Base-by-base conservation (phyloP, 2,329 filamentous ascomycete species). In the Mariannaea sp. region DNA sequence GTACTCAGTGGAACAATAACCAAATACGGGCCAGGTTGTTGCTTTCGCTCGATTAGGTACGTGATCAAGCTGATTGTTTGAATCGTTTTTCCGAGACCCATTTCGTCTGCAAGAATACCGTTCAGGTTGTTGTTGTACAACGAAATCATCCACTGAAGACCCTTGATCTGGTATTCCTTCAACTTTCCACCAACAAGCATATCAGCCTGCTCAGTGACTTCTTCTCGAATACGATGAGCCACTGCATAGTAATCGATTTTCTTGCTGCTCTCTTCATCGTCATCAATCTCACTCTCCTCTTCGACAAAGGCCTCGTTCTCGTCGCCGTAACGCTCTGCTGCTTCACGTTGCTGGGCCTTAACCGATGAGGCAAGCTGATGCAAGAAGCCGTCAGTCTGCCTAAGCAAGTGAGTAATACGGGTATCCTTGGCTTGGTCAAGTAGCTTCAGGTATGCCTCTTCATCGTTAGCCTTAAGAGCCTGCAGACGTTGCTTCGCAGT, bases 91-190 rank as follows among this genome's bases (percentile, higher is more conserved):
- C 94, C 94, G 61, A 99, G 90, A 87, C 94, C 94, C 94, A 99
- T 99, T 76, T 99, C 94, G 68, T 99, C 94, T 54, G 94, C 94
- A 66, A 99, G 80, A 62, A 99, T 97, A 82, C 94, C 94, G 72
- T 99, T 99, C 61, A 99, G 84, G 75, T 97, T 99, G 80, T 99
- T 99, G 86, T 99, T 99, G 83, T 97, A 99, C 12, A 99, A 82
- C 12, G 94, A 99, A 56, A 99, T 87, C 94, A 99, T 99, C 94
- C 94, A 99, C 73, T 99, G 93, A 41, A 99, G 78, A 82, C 94
- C 94, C 85, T 97, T 97, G 75, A 99, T 64, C 76, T 99, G 94
- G 74, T 99, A 99, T 72, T 99, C 94, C 74, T 99, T 99, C 62
- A 99, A 80, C 9, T 80, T 89, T 69, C 94, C 94, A 70, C 94